These are phyloP conservation scores for Cladosporium halotolerans DNA, from an alignment of 2,329 filamentous ascomycete genomes.

Conservation along the genomic window DNA sequence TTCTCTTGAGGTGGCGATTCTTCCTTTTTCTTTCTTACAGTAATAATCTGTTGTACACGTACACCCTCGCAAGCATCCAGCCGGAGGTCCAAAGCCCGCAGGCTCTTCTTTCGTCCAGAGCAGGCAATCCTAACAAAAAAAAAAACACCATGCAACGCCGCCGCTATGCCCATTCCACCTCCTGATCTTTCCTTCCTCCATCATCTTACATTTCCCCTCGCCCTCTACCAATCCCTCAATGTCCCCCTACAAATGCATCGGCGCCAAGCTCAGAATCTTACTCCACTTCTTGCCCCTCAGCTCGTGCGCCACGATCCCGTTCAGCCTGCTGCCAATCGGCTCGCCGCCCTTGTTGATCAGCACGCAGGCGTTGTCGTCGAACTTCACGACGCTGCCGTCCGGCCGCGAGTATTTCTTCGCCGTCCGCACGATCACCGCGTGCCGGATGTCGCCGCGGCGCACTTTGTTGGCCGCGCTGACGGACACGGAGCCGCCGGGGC, in stretches of 20 bases:
- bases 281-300: slow-evolving; percentile 92
- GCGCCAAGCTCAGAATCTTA: slow-evolving; percentile 94
- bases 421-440: slow-evolving; percentile 91
- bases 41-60: too few species aligned
- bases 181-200: not conserved
- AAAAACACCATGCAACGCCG: not conserved
- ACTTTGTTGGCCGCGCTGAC: slow-evolving; percentile 81
- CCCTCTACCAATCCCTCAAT: not conserved
- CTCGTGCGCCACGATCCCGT: slow-evolving; percentile 82
- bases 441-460: slow-evolving; percentile 89
- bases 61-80: too few species aligned
- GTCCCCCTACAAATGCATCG: slow-evolving; percentile 58
- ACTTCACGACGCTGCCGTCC: slow-evolving; percentile 84
- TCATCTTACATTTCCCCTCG: not conserved
- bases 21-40: too few species aligned
- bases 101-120: not conserved
- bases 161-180: not conserved
- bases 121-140: not conserved
- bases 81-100: too few species aligned
- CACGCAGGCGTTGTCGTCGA: slow-evolving; percentile 97
- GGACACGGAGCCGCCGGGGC: slow-evolving; percentile 64
- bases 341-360: slow-evolving; percentile 95
- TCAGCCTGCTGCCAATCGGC: slow-evolving; percentile 86
- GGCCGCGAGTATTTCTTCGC: slow-evolving; percentile 77
- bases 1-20: too few species aligned